Conservation (phyloP, 2,329 filamentous ascomycete species). For the Ramularia endophylla region DNA sequence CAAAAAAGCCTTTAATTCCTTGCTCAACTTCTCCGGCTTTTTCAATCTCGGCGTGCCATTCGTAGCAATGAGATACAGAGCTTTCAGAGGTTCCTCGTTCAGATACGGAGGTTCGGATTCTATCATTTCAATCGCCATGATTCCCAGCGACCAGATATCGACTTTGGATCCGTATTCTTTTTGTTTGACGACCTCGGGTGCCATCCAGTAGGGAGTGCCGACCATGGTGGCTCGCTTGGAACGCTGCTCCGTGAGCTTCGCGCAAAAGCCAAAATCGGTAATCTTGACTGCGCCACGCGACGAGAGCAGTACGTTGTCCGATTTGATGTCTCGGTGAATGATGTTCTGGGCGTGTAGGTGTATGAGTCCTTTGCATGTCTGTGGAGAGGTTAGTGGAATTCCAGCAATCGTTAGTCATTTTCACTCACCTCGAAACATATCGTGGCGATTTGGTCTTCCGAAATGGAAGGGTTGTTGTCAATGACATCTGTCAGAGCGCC, state of each 20-base stretch:
- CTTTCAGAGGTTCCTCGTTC: slow-evolving; percentile 96
- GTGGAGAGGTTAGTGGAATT: slow-evolving; percentile 23
- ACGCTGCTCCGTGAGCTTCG: slow-evolving; percentile 94
- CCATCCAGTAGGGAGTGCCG: slow-evolving; percentile 99
- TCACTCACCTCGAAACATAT: slow-evolving; percentile 84
- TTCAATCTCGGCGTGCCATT: slow-evolving; percentile 95
- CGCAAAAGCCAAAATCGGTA: slow-evolving; percentile 99
- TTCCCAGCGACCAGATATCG: slow-evolving; percentile 97
- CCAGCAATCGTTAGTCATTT: background rate
- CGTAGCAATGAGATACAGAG: slow-evolving; percentile 93
- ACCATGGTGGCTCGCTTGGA: slow-evolving; percentile 99
- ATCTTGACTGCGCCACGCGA: slow-evolving; percentile 87
- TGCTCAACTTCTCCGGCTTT: slow-evolving; percentile 96
- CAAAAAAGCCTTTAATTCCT: slow-evolving; percentile 95
- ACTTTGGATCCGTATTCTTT: slow-evolving; percentile 99
- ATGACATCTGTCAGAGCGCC: slow-evolving; percentile 97
- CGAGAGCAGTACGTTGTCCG: slow-evolving; percentile 93
- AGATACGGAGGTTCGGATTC: slow-evolving; percentile 97
- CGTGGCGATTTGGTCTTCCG: slow-evolving; percentile 94
- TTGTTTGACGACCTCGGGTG: slow-evolving; percentile 97
- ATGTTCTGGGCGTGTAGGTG: slow-evolving; percentile 95
- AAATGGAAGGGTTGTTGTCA: slow-evolving; percentile 91
- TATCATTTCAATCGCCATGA: slow-evolving; percentile 99
- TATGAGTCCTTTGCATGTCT: slow-evolving; percentile 94
- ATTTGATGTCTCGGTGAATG: slow-evolving; percentile 99